These are phyloP conservation scores for Arthrocladium fulminans DNA, from an alignment of 2,329 filamentous ascomycete species.

Conservation along the genomic window DNA sequence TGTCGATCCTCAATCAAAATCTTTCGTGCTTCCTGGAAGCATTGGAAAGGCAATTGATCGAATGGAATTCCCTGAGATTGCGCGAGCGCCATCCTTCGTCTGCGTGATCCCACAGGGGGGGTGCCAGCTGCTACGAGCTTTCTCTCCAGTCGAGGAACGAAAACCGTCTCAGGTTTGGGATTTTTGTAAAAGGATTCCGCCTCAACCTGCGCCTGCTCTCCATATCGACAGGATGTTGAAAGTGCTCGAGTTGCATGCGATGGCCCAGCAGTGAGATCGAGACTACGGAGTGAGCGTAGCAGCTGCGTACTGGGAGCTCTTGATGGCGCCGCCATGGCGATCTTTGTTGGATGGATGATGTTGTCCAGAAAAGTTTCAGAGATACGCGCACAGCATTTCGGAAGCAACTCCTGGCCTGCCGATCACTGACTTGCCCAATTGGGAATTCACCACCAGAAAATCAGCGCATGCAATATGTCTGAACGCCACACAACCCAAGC, in stretches of 20 bases:
- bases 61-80: slow-evolving; percentile 65
- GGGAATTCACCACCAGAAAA: background rate
- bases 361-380: background rate
- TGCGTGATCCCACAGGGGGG: slow-evolving; percentile 70
- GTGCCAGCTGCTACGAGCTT: slow-evolving; percentile 59
- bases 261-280: slow-evolving; percentile 11
- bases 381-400: background rate
- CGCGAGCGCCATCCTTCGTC: slow-evolving; percentile 67
- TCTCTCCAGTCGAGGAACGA: slow-evolving; percentile 55
- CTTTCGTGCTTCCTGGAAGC: slow-evolving; percentile 90
- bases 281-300: slow-evolving; percentile 17
- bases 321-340: slow-evolving; percentile 17
- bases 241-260: slow-evolving; percentile 8
- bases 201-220: slow-evolving; percentile 29
- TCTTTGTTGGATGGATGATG: background rate
- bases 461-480: no score
- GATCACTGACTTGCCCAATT: background rate
- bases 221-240: slow-evolving; percentile 10
- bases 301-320: slow-evolving; percentile 19
- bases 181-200: slow-evolving; percentile 32
- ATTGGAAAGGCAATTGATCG: slow-evolving; percentile 91
- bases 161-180: slow-evolving; percentile 59
- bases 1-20: slow-evolving; percentile 69
- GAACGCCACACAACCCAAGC: no score
- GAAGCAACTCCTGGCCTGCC: background rate